Evolutionary conservation across 805 yeast species (phyloP).

Genomic region (Wickerhamiella cacticola): DNA sequence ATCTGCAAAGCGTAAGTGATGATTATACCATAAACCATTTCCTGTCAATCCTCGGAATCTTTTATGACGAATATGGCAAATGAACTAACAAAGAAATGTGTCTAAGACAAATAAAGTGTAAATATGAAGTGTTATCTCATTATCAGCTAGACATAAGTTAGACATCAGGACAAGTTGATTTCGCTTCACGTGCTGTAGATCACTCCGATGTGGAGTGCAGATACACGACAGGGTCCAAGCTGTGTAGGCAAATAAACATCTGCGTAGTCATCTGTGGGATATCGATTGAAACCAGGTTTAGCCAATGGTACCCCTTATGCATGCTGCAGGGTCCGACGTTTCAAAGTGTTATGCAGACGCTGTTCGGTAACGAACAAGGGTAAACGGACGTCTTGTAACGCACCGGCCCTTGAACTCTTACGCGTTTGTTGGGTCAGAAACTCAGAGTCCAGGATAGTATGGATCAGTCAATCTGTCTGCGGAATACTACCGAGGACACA

Average conservation of each 20-base stretch:
- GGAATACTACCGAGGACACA: conserved; percentile 5
- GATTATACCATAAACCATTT: conserved; percentile 19
- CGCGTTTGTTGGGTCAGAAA: neutral
- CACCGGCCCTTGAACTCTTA: neutral
- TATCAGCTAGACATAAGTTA: no score
- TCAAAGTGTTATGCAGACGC: neutral
- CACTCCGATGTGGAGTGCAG: no score
- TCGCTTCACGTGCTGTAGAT: no score
- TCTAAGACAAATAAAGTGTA: no score
- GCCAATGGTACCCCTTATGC: neutral
- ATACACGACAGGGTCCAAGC: no score
- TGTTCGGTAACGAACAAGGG: neutral
- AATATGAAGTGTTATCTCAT: no score
- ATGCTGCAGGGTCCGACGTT: neutral
- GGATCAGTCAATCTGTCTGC: conserved; percentile 7
- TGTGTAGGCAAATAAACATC: no score
- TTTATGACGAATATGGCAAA: conserved; percentile 9
- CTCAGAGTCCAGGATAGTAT: neutral
- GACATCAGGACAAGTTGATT: no score
- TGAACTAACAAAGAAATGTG: conserved; percentile 1
- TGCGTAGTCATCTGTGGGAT: no score
- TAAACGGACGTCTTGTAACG: neutral
- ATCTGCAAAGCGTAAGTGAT: conserved; percentile 15
- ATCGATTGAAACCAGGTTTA: no score
- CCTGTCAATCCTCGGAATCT: conserved; percentile 27